phyloP scores from a whole-genome alignment of 2,329 filamentous ascomycete genomes.

The Ophiostoma australiae region DNA sequence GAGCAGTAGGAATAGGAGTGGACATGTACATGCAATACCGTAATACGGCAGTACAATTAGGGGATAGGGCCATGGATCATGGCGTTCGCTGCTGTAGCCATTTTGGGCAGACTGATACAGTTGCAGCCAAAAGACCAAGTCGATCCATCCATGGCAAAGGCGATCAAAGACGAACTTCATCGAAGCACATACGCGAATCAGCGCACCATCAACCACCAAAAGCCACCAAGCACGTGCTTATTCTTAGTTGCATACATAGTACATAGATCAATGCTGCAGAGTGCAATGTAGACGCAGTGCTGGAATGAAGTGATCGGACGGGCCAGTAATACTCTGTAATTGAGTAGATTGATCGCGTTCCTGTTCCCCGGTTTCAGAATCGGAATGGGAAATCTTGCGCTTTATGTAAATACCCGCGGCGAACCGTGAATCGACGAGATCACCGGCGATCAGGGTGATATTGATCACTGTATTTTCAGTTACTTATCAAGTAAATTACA shows the following conservation, averaged over 20 bases:
- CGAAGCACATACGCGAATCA: background rate
- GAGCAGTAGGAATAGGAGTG: slow-evolving; percentile 8
- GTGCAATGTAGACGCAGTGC: background rate
- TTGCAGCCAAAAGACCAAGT: background rate
- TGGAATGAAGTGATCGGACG: background rate
- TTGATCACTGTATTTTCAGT: background rate
- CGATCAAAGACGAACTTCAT: background rate
- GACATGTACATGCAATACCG: background rate
- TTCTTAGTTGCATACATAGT: background rate
- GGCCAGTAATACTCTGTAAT: background rate
- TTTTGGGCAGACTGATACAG: background rate
- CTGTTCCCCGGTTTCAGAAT: slow-evolving; percentile 7
- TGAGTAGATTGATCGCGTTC: background rate
- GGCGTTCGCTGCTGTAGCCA: background rate
- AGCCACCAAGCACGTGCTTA: background rate
- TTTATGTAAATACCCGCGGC: background rate
- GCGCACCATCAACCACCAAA: background rate
- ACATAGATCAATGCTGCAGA: background rate
- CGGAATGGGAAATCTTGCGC: background rate
- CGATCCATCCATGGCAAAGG: background rate
- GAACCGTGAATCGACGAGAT: background rate
- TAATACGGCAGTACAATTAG: background rate
- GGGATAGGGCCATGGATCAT: background rate
- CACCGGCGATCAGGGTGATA: background rate
- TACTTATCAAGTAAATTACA: background rate